Percentiles rank a stretch among this genome's conserved stretches.
These are phyloP conservation scores for Aspergillus felis DNA, from an alignment of 2,329 filamentous ascomycete species.

Conservation along the genomic window DNA sequence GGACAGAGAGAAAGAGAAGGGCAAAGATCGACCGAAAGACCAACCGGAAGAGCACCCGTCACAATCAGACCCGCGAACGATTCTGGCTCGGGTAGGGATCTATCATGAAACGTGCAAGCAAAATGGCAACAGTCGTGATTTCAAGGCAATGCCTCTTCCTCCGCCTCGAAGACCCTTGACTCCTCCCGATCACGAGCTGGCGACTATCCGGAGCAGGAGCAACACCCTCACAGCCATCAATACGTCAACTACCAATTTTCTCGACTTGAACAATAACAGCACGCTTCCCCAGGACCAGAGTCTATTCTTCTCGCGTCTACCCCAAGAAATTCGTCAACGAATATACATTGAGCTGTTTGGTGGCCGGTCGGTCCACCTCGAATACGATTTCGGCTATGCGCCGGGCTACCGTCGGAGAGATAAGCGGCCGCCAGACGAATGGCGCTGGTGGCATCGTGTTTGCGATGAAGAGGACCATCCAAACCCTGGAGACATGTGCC, in stretches of 20 bases:
- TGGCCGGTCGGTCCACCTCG: conserved; percentile 1
- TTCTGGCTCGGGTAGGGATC: neutral
- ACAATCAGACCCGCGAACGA: neutral
- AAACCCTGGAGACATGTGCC: conserved; percentile 2
- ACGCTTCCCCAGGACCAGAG: neutral
- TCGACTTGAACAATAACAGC: neutral
- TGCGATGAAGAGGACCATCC: conserved; percentile 1
- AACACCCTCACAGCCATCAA: neutral
- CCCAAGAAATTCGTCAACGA: neutral
- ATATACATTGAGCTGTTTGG: conserved; percentile 3
- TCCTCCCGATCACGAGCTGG: neutral
- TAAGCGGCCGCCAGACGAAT: conserved; percentile 4
- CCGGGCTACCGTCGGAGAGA: conserved; percentile 1
- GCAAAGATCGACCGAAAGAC: neutral
- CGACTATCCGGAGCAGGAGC: neutral
- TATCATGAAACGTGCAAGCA: neutral
- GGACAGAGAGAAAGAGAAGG: neutral
- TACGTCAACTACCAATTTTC: neutral
- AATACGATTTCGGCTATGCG: conserved; percentile 3
- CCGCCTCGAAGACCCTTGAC: neutral
- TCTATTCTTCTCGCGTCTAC: neutral
- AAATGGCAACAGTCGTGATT: neutral
- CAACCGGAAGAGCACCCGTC: neutral
- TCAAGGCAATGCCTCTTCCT: neutral
- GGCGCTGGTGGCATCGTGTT: conserved; percentile 6